Evolutionary conservation across 2,329 filamentous ascomycete genomes (phyloP), one percentile per base, ranked within the genome.

Genomic region (Arachnopeziza araneosa): DNA sequence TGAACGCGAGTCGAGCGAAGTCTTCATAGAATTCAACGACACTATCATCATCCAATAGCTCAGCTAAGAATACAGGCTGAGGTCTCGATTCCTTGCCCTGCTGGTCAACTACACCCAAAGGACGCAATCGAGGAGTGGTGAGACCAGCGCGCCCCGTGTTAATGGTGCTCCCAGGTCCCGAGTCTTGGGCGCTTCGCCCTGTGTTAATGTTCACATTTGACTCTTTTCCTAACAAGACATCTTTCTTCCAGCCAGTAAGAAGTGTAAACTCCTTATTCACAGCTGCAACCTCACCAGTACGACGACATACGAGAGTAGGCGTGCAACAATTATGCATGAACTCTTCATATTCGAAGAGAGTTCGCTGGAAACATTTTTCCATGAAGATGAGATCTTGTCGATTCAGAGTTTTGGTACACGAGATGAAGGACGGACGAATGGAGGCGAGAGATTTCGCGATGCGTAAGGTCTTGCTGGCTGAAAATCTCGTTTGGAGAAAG

Each of bases 251-350:
- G 5, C 93, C 95, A 0, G 95, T 97, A 57, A 99, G 78, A 30
- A 96, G 89, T n/a, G 88, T 91, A 68, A 99, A 99, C 73, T 98
- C 95, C 75, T 97, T 96, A 72, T 95, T 96, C 23, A 96, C 91
- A 2, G 91, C 91, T 0, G 92, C 93, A n/a, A 99, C 86, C 73
- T 98, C 95, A 55, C 95, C 95, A 0, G 93, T 96, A 54, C 95
- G 86, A 54, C 95, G 86, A 70, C 91, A 96, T 24, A 98, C 91
- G 60, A 99, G 86, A 0, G 93, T 96, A 0, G 95, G 95, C 3
- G 92, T 96, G 49, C 91, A 91, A 62, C 89, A 91, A 64, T 91
- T 87, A 60, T 90, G 86, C 78, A 97, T 89, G 66, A 96, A 95
- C 65, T 96, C 91, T 71, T 98, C 91, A 69, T 96, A 96, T 72